A percentile compares a stretch with the other conserved stretches of the same genome.
Evolutionary conservation across 208 protist genomes (phyloP).

Genomic region (Crithidia thermophila): DNA sequence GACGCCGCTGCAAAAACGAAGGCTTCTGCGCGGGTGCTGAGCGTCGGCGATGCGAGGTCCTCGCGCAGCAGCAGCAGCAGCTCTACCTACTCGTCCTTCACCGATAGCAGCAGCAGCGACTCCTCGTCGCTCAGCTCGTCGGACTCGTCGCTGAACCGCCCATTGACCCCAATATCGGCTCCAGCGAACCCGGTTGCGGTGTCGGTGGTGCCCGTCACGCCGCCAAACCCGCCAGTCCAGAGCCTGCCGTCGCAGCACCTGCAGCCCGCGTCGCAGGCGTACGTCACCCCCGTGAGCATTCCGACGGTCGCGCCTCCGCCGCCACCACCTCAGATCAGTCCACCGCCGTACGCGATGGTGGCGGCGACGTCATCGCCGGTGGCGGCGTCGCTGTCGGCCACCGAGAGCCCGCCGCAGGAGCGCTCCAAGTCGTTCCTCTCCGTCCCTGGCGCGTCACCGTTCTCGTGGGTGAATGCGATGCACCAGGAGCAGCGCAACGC

Average conservation of each 20-base stretch:
- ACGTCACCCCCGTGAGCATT: background rate
- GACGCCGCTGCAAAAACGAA: background rate
- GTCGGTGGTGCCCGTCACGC: background rate
- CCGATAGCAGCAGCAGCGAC: conserved; percentile 18
- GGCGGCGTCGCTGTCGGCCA: background rate
- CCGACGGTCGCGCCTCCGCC: background rate
- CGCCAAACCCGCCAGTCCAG: background rate
- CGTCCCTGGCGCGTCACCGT: conserved; percentile 7
- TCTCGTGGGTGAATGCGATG: conserved; percentile 19
- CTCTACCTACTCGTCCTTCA: conserved; percentile 27
- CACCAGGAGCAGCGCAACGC: background rate
- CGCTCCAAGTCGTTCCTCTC: conserved; percentile 4
- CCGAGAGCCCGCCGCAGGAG: background rate
- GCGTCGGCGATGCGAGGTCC: conserved; percentile 9
- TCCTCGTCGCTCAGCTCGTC: conserved; percentile 11
- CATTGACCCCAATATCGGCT: background rate
- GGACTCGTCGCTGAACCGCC: conserved; percentile 5
- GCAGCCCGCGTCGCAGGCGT: background rate
- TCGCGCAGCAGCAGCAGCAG: conserved; percentile 28
- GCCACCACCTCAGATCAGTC: conserved; percentile 1
- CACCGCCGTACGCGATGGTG: conserved; percentile 2
- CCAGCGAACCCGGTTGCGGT: background rate
- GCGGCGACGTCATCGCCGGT: background rate
- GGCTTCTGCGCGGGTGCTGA: conserved; percentile 2
- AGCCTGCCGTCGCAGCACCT: background rate